Evolutionary conservation across 352 stramenopile genomes (phyloP).

Genomic region (Albugo laibachii): DNA sequence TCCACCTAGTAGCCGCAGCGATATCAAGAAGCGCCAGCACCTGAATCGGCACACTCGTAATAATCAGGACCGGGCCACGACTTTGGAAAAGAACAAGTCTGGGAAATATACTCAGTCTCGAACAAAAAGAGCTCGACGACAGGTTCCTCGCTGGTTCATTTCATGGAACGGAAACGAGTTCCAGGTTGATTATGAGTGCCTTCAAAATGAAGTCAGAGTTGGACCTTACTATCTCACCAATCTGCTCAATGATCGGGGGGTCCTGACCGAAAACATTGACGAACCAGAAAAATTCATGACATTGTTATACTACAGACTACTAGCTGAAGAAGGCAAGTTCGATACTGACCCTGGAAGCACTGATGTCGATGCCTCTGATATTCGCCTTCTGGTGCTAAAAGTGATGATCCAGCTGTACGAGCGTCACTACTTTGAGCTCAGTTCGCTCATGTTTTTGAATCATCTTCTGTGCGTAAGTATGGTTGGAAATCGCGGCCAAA

Average conservation of each 20-base stretch:
- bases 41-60: slow-evolving; percentile 12
- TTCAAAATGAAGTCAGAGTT: slow-evolving; percentile 59
- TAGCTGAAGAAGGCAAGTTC: slow-evolving; percentile 33
- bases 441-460: slow-evolving; percentile 65
- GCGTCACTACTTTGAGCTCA: slow-evolving; percentile 49
- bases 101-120: slow-evolving; percentile 12
- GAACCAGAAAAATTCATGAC: slow-evolving; percentile 66
- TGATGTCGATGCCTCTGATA: slow-evolving; percentile 26
- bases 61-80: slow-evolving; percentile 9
- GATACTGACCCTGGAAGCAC: neutral
- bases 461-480: slow-evolving; percentile 65
- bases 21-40: slow-evolving; percentile 15
- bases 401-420: slow-evolving; percentile 80
- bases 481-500: slow-evolving; percentile 26
- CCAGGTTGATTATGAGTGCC: slow-evolving; percentile 46
- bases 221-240: slow-evolving; percentile 70
- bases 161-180: slow-evolving; percentile 80
- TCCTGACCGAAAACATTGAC: slow-evolving; percentile 61
- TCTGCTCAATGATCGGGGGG: slow-evolving; percentile 56
- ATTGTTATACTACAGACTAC: slow-evolving; percentile 66
- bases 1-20: no score
- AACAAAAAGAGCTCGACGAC: slow-evolving; percentile 43
- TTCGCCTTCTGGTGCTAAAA: slow-evolving; percentile 63
- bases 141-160: slow-evolving; percentile 63
- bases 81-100: slow-evolving; percentile 12